Evolutionary conservation across 2,329 filamentous ascomycete species (phyloP).

Genomic region (Aureobasidium leucospermi): DNA sequence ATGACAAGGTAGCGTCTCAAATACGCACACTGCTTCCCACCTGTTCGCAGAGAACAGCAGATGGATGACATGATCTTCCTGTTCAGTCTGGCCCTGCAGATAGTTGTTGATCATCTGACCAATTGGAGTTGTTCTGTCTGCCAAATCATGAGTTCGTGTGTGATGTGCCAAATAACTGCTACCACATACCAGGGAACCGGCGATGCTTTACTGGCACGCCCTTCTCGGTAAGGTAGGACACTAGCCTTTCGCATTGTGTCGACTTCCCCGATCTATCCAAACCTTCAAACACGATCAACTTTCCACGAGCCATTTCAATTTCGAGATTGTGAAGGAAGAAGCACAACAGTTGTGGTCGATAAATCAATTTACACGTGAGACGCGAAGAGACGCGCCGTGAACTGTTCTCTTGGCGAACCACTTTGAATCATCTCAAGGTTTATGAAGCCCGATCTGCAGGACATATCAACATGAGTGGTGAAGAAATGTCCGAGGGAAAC

Average conservation of each 20-base stretch:
- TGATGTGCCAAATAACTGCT: background rate
- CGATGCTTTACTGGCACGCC: constrained; percentile 51
- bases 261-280: constrained; percentile 88
- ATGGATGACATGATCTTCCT: constrained; percentile 86
- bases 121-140: constrained; percentile 76
- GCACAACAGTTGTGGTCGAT: background rate
- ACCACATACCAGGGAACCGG: constrained; percentile 56
- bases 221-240: constrained; percentile 42
- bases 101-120: constrained; percentile 83
- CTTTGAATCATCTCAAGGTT: background rate
- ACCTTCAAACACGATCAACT: constrained; percentile 78
- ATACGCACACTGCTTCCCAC: constrained; percentile 58
- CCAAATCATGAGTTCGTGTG: background rate
- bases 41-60: constrained; percentile 85
- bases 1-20: background rate
- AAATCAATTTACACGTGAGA: background rate
- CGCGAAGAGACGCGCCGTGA: background rate
- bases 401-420: background rate
- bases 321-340: background rate
- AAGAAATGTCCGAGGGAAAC: background rate
- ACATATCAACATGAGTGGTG: background rate
- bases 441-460: background rate
- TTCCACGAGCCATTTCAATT: constrained; percentile 40
- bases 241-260: constrained; percentile 71
- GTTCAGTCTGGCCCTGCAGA: constrained; percentile 61